These are phyloP conservation scores for Acidomyces sp. DNA, from an alignment of 495 filamentous ascomycete genomes.

Conservation along the genomic window DNA sequence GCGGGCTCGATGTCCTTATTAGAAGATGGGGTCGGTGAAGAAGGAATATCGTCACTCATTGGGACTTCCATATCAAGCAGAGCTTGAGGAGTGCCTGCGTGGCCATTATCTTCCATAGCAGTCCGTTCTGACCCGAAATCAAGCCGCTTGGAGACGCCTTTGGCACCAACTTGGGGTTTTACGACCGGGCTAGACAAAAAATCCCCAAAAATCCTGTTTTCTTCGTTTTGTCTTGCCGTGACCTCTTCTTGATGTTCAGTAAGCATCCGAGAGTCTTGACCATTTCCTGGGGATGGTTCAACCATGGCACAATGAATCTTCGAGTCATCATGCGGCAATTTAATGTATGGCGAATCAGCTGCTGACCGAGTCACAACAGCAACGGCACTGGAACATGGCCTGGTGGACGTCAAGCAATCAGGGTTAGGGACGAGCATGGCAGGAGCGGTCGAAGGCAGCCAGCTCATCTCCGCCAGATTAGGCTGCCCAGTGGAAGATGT, in stretches of 20 bases:
- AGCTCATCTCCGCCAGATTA: slow-evolving; percentile 22
- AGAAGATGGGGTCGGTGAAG: slow-evolving; percentile 61
- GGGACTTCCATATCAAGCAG: slow-evolving; percentile 21
- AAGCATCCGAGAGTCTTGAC: slow-evolving; percentile 48
- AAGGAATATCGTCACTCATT: slow-evolving; percentile 55
- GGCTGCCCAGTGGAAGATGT: neutral
- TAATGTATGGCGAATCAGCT: slow-evolving; percentile 23
- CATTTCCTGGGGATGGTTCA: slow-evolving; percentile 39
- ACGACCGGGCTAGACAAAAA: slow-evolving; percentile 47
- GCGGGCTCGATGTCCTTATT: slow-evolving; percentile 2
- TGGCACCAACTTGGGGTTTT: slow-evolving; percentile 1
- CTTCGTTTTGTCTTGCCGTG: slow-evolving; percentile 50
- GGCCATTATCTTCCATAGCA: neutral
- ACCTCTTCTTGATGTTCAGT: slow-evolving; percentile 66
- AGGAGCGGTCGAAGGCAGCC: neutral
- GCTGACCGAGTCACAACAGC: too few relatives aligned
- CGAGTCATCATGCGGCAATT: slow-evolving; percentile 59
- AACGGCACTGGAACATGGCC: too few relatives aligned
- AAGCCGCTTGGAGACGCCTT: slow-evolving; percentile 23
- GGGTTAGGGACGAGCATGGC: too few relatives aligned
- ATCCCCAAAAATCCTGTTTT: slow-evolving; percentile 57
- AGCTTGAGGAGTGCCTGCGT: slow-evolving; percentile 1
- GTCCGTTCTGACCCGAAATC: slow-evolving; percentile 30
- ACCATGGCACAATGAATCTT: slow-evolving; percentile 56
- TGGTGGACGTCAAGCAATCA: too few relatives aligned